A percentile compares a stretch with the other conserved stretches of the same genome.
phyloP scores from a whole-genome alignment of 148 eudicot genomes.

The Rhododendron henanense region DNA sequence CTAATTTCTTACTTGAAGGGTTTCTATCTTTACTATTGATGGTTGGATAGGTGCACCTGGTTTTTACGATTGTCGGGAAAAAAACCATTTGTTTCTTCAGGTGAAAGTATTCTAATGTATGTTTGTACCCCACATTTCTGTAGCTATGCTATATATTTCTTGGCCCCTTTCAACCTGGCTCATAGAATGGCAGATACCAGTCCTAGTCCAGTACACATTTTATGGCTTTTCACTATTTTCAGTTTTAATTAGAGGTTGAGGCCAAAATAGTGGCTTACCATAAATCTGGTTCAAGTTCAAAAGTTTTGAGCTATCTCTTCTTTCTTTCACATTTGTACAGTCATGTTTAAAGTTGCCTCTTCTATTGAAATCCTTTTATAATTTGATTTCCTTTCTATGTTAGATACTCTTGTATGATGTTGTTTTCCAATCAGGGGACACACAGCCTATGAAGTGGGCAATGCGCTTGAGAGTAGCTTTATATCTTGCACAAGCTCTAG shows the following conservation, averaged over 20 bases:
- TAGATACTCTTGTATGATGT: background rate
- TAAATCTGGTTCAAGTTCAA: background rate
- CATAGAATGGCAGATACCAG: background rate
- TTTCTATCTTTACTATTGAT: background rate
- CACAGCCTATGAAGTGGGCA: conserved; percentile 92
- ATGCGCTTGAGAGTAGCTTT: conserved; percentile 96
- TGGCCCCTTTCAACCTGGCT: background rate
- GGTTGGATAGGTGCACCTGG: background rate
- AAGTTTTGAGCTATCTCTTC: background rate
- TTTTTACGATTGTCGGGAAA: background rate
- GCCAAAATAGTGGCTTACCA: background rate
- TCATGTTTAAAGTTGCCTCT: conserved; percentile 4
- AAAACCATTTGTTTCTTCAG: background rate
- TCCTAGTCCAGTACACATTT: background rate
- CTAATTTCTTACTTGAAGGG: background rate
- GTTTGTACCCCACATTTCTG: background rate
- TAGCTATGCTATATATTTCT: background rate
- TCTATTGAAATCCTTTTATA: background rate
- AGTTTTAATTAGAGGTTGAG: background rate
- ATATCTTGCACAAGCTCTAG: conserved; percentile 86
- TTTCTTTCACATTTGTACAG: background rate
- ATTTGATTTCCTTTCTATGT: background rate
- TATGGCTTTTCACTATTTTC: background rate
- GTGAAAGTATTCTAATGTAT: background rate
- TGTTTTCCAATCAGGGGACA: conserved; percentile 56